Base-by-base conservation (phyloP, 805 yeast species). In the Pichia ethanolica region DNA sequence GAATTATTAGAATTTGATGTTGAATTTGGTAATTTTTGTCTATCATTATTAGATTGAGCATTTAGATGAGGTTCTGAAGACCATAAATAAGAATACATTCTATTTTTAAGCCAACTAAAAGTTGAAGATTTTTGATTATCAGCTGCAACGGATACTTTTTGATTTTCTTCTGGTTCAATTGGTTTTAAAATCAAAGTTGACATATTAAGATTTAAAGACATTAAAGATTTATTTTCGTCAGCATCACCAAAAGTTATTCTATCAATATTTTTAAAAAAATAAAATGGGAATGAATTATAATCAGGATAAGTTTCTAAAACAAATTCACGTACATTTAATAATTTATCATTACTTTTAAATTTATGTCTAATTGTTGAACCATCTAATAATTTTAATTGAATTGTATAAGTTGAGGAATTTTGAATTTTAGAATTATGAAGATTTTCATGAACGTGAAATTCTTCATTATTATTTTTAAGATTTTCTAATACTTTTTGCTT, bases 151-250 rank as follows among this genome's bases (percentile, higher is more conserved):
- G 48, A 46, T n/a, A 48, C 37, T 27, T 56, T 44, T 12, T 20
- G 28, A 14, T 14, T 32, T 39, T 54, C 64, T 37, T 56, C 58
- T 12, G 62, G 63, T 45, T 65, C 68, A 3, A 62, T 39, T 5
- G 93, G 90, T 59, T 86, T 85, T 54, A 89, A 68, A 27, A 87
- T 81, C 44, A 89, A 64, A 0, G 85, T 87, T 10, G 95, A 82
- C 50, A 95, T 72, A 13, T 78, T 73, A 46, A 89, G 68, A 26
- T 79, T 81, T 48, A 89, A 68, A 4, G 71, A 74, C 28, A 61
- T 62, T 37, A 89, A 68, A 3, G 80, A 66, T 51, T 67, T 57
- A 49, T 73, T 72, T 56, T 89, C 91, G 45, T 83, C 85, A 0
- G 79, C 75, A 5, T 73, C 75, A 2, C 81, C 68, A 52, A 83